phyloP scores from a whole-genome alignment of 352 stramenopile genomes.

The Phytophthora hibernalis region DNA sequence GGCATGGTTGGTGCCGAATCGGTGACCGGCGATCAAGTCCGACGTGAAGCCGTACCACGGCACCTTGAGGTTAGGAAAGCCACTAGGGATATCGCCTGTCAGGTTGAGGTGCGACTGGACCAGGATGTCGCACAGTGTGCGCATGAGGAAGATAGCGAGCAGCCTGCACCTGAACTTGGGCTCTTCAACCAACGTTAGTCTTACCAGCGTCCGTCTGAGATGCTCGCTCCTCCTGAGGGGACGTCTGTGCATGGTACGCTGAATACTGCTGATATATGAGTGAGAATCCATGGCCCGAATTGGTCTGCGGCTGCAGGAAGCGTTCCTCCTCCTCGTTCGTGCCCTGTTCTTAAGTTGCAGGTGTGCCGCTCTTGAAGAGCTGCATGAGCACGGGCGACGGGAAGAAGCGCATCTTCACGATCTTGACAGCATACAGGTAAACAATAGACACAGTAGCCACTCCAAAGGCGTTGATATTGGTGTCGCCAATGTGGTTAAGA shows the following conservation, averaged over 20 bases:
- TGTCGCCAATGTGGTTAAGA: background rate
- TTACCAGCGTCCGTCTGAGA: background rate
- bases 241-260: constrained; percentile 5
- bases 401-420: constrained; percentile 10
- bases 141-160: constrained; percentile 14
- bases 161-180: background rate
- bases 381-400: too few relatives aligned
- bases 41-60: constrained; percentile 17
- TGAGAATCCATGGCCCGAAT: constrained; percentile 6
- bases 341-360: background rate
- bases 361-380: constrained; percentile 7
- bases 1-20: constrained; percentile 12
- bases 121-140: constrained; percentile 8
- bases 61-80: constrained; percentile 11
- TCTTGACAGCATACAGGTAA: constrained; percentile 8
- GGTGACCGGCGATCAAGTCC: constrained; percentile 10
- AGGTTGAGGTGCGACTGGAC: constrained; percentile 9
- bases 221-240: constrained; percentile 4
- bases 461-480: constrained; percentile 12
- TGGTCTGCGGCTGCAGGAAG: constrained; percentile 2
- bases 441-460: constrained; percentile 3
- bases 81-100: constrained; percentile 8
- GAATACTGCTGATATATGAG: constrained; percentile 12
- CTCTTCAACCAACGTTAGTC: background rate
- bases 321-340: constrained; percentile 15